A percentile compares a stretch with the other conserved stretches of the same genome.
These are phyloP conservation scores for Candida maris DNA, from an alignment of 805 yeast species.

Conservation along the genomic window DNA sequence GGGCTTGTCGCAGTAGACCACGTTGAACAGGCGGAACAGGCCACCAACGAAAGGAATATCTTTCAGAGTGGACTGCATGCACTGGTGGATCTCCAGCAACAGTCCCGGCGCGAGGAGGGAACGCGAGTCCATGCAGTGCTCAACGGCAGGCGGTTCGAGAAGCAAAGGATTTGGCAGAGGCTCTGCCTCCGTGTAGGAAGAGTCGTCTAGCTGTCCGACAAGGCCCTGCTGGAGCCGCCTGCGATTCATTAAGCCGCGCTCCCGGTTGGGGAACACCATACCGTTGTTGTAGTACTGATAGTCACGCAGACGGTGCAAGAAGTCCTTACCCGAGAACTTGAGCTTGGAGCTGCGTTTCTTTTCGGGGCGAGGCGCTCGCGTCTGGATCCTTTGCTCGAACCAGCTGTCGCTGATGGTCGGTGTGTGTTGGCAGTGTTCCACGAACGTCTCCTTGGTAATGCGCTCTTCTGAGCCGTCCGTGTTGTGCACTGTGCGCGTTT, in stretches of 20 bases:
- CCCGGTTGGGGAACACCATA: conserved; percentile 13
- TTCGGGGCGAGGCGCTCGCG: conserved; percentile 2
- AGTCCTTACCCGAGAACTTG: conserved; percentile 8
- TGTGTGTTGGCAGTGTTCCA: conserved; percentile 7
- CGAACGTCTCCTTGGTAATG: conserved; percentile 12
- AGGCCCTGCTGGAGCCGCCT: conserved; percentile 2
- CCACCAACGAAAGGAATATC: conserved; percentile 14
- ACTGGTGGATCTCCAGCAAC: conserved; percentile 12
- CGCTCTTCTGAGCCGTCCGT: conserved; percentile 18
- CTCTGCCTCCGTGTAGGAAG: background rate
- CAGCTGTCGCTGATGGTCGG: conserved; percentile 3
- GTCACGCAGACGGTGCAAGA: conserved; percentile 12
- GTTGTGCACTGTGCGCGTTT: conserved; percentile 5
- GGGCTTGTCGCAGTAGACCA: conserved; percentile 9
- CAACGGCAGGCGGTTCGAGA: too few relatives aligned
- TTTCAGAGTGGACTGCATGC: conserved; percentile 12
- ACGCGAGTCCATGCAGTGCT: too few relatives aligned
- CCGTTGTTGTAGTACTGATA: conserved; percentile 22
- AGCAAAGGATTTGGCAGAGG: too few relatives aligned
- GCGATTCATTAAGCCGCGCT: conserved; percentile 12
- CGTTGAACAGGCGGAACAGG: conserved; percentile 11
- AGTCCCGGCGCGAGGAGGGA: background rate
- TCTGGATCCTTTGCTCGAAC: conserved; percentile 3
- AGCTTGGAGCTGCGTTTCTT: background rate
- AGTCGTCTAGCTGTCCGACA: background rate